phyloP scores from a whole-genome alignment of 805 yeast species.

The Ogataea saltuana region DNA sequence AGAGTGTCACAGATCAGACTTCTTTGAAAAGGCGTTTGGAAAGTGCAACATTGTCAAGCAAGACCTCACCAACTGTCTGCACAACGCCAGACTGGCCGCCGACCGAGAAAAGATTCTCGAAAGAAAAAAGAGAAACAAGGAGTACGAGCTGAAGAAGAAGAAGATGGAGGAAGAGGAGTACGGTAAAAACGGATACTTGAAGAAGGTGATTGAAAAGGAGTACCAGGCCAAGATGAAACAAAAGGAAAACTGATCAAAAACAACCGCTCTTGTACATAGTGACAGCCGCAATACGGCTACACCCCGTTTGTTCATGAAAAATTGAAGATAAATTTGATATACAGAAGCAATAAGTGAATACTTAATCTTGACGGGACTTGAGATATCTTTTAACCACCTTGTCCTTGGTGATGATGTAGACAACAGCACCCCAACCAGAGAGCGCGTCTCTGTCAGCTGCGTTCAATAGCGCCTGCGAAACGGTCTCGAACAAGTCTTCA shows the following conservation, averaged over 20 bases:
- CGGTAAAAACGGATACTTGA: slow-evolving; percentile 72
- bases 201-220: slow-evolving; percentile 61
- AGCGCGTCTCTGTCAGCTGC: slow-evolving; percentile 97
- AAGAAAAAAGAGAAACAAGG: slow-evolving; percentile 57
- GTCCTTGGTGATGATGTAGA: slow-evolving; percentile 88
- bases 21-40: slow-evolving; percentile 72
- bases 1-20: slow-evolving; percentile 77
- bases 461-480: slow-evolving; percentile 87
- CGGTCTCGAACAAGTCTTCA: slow-evolving; percentile 93
- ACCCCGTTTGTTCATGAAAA: too few relatives aligned
- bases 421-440: slow-evolving; percentile 98
- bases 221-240: slow-evolving; percentile 23
- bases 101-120: slow-evolving; percentile 55
- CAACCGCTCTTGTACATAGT: slow-evolving; percentile 2
- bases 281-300: too few relatives aligned
- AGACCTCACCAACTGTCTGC: slow-evolving; percentile 76
- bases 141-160: slow-evolving; percentile 57
- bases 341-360: slow-evolving; percentile 5
- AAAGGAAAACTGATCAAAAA: neutral
- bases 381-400: slow-evolving; percentile 83
- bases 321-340: too few relatives aligned
- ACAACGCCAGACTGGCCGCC: slow-evolving; percentile 66
- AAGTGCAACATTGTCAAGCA: slow-evolving; percentile 82
- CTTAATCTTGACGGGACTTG: slow-evolving; percentile 92
- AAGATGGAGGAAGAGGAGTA: slow-evolving; percentile 72